phyloP scores from a whole-genome alignment of 805 yeast genomes.

The Pichia ethanolica region DNA sequence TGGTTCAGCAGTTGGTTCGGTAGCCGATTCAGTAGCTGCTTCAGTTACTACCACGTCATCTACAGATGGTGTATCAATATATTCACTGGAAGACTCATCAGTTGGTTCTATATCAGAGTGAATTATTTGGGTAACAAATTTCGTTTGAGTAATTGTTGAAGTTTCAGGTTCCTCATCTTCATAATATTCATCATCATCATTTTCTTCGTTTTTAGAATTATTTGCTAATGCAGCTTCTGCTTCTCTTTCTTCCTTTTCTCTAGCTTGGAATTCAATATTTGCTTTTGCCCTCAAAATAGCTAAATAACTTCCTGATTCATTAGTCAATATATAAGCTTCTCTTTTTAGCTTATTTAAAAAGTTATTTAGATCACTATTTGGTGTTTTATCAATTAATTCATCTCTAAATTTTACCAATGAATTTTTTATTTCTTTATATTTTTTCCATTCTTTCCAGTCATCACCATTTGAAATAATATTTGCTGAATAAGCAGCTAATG shows the following conservation, averaged over 20 bases:
- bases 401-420: conserved; percentile 51
- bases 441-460: conserved; percentile 53
- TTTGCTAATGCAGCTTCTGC: background rate
- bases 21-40: background rate
- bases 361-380: conserved; percentile 20
- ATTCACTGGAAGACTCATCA: background rate
- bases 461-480: conserved; percentile 42
- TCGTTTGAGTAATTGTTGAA: conserved; percentile 5
- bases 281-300: conserved; percentile 51
- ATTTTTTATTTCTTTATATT: conserved; percentile 50
- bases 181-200: background rate
- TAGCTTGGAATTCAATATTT: conserved; percentile 46
- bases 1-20: too few relatives aligned
- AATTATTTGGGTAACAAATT: background rate
- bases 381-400: conserved; percentile 32
- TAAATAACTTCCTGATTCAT: conserved; percentile 57
- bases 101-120: too few relatives aligned
- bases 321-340: conserved; percentile 42
- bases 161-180: conserved; percentile 8
- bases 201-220: too few relatives aligned
- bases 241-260: conserved; percentile 39
- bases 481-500: conserved; percentile 57
- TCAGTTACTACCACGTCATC: background rate
- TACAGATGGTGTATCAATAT: too few relatives aligned
- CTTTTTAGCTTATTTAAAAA: conserved; percentile 32